These are phyloP conservation scores for Aspergillus incahuasiensis DNA, from an alignment of 495 filamentous ascomycete species.

Conservation along the genomic window DNA sequence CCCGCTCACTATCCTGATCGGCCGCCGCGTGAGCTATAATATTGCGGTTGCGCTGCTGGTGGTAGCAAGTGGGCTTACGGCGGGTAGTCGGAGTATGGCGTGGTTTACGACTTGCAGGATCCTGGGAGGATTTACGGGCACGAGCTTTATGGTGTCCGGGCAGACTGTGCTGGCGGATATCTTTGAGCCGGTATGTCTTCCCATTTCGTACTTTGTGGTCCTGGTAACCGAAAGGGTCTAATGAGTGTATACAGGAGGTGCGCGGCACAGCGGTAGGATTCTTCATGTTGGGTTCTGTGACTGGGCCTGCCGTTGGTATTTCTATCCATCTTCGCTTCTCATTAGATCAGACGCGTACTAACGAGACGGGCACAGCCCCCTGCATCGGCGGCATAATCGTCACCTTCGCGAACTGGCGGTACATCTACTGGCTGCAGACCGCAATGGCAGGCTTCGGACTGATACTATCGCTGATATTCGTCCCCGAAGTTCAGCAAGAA, in stretches of 20 bases:
- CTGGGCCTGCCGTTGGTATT: conserved; percentile 53
- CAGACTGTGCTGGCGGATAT: conserved; percentile 46
- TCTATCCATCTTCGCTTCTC: too few relatives aligned
- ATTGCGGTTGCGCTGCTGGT: conserved; percentile 35
- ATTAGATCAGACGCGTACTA: neutral
- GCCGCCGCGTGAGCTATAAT: conserved; percentile 33
- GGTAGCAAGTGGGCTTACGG: conserved; percentile 32
- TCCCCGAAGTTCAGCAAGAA: conserved; percentile 30
- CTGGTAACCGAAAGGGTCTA: too few relatives aligned
- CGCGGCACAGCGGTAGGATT: conserved; percentile 53
- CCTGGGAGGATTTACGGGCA: conserved; percentile 39
- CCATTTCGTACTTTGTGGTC: neutral
- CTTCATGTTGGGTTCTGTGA: conserved; percentile 51
- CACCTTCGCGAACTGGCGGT: conserved; percentile 51
- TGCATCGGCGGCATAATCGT: conserved; percentile 51
- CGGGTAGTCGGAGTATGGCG: conserved; percentile 27
- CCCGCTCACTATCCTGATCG: conserved; percentile 38
- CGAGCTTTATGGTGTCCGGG: conserved; percentile 45
- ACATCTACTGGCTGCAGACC: conserved; percentile 57
- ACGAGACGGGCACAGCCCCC: conserved; percentile 25
- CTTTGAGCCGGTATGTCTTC: conserved; percentile 37
- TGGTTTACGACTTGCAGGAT: conserved; percentile 41
- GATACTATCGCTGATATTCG: conserved; percentile 33
- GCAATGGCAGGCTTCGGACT: conserved; percentile 33
- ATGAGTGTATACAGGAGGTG: conserved; percentile 32